These are phyloP conservation scores for Cystobasidium sp. DNA, from an alignment of 1,284 basidiomycete species.

Conservation along the genomic window DNA sequence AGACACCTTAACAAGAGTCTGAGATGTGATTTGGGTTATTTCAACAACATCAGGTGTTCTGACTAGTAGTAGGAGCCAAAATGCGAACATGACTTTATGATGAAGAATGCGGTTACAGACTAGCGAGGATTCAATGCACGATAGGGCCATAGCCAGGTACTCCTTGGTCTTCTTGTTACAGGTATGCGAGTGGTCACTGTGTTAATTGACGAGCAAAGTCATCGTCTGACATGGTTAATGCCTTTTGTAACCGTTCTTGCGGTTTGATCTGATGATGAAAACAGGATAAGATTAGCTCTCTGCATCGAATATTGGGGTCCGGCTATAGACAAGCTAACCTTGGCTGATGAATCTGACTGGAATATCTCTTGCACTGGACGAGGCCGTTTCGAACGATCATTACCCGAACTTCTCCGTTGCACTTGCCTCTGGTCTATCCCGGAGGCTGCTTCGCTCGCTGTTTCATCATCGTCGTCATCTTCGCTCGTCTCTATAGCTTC, in stretches of 20 bases:
- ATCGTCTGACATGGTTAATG: slow-evolving; percentile 34
- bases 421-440: neutral
- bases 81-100: too few relatives aligned
- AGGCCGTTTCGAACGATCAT: slow-evolving; percentile 12
- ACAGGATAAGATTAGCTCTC: neutral
- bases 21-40: too few relatives aligned
- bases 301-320: neutral
- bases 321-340: neutral
- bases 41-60: too few relatives aligned
- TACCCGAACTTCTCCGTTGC: slow-evolving; percentile 10
- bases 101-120: too few relatives aligned
- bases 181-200: neutral
- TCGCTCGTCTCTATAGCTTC: slow-evolving; percentile 6
- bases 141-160: neutral
- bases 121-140: too few relatives aligned
- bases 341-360: slow-evolving; percentile 3
- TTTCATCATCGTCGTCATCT: neutral
- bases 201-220: slow-evolving; percentile 37
- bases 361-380: slow-evolving; percentile 17
- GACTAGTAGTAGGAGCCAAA: too few relatives aligned
- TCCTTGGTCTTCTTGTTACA: neutral
- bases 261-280: slow-evolving; percentile 3
- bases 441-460: neutral
- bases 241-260: slow-evolving; percentile 26
- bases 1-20: too few relatives aligned